These are phyloP conservation scores for Hymenoscyphus fructigenus DNA, from an alignment of 2,329 filamentous ascomycete species.

Conservation along the genomic window DNA sequence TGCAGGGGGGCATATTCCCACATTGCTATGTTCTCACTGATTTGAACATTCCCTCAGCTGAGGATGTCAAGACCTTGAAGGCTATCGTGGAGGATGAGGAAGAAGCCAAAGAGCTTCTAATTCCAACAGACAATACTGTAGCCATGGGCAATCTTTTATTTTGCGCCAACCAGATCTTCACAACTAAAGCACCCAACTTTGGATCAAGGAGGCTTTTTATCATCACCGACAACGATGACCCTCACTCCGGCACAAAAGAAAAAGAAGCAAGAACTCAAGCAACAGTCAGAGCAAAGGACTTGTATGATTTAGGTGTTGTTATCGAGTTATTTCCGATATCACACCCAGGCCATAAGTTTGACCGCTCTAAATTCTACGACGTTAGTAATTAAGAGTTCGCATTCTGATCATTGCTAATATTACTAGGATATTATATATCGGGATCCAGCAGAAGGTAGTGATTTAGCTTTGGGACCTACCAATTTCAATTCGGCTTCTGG, in stretches of 20 bases:
- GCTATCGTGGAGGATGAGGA: conserved; percentile 76
- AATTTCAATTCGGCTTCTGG: conserved; percentile 59
- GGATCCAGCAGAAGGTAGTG: conserved; percentile 69
- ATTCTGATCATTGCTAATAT: conserved; percentile 23
- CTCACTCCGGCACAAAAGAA: conserved; percentile 69
- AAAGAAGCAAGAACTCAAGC: conserved; percentile 74
- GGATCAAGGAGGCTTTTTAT: conserved; percentile 91
- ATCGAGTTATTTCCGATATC: conserved; percentile 95
- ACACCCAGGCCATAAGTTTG: conserved; percentile 67
- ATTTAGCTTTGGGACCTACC: conserved; percentile 53
- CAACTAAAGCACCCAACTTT: conserved; percentile 91
- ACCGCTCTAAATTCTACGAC: conserved; percentile 86
- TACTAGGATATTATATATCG: conserved; percentile 85
- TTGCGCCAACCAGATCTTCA: conserved; percentile 95
- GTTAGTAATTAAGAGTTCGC: conserved; percentile 47
- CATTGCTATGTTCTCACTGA: conserved; percentile 92
- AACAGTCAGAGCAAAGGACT: conserved; percentile 84
- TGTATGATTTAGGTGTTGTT: conserved; percentile 88
- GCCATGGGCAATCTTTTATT: conserved; percentile 90
- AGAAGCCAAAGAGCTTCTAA: conserved; percentile 66
- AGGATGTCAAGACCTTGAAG: conserved; percentile 80
- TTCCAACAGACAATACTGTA: conserved; percentile 65
- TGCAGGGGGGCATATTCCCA: conserved; percentile 66
- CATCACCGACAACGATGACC: conserved; percentile 90
- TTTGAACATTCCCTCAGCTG: conserved; percentile 80